Evolutionary conservation across 345 rosid species (phyloP).

Genomic region (Citrus sinensis): DVS_A1.0 CM039166.1:24549501-24550000

Average conservation of each 20-base stretch:
- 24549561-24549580: slow-evolving; percentile 93
- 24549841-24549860: slow-evolving; percentile 84
- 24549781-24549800: slow-evolving; percentile 48
- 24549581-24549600: slow-evolving; percentile 79
- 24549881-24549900: slow-evolving; percentile 89
- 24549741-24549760: slow-evolving; percentile 69
- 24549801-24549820: slow-evolving; percentile 46
- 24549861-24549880: slow-evolving; percentile 84
- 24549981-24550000: slow-evolving; percentile 95
- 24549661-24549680: slow-evolving; percentile 99
- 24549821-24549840: slow-evolving; percentile 86
- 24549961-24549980: slow-evolving; percentile 94
- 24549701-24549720: slow-evolving; percentile 82
- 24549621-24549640: slow-evolving; percentile 90
- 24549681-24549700: slow-evolving; percentile 99
- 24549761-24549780: slow-evolving; percentile 54
- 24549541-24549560: slow-evolving; percentile 86
- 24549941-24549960: slow-evolving; percentile 77
- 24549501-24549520: slow-evolving; percentile 92
- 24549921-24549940: slow-evolving; percentile 97
- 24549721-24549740: slow-evolving; percentile 99
- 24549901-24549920: slow-evolving; percentile 85
- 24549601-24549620: slow-evolving; percentile 97
- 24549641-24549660: slow-evolving; percentile 95
- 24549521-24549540: slow-evolving; percentile 93